Evolutionary conservation across 2,329 filamentous ascomycete genomes (phyloP), one percentile per base, ranked within the genome.

Genomic region (Ophiocordyceps australis): DNA sequence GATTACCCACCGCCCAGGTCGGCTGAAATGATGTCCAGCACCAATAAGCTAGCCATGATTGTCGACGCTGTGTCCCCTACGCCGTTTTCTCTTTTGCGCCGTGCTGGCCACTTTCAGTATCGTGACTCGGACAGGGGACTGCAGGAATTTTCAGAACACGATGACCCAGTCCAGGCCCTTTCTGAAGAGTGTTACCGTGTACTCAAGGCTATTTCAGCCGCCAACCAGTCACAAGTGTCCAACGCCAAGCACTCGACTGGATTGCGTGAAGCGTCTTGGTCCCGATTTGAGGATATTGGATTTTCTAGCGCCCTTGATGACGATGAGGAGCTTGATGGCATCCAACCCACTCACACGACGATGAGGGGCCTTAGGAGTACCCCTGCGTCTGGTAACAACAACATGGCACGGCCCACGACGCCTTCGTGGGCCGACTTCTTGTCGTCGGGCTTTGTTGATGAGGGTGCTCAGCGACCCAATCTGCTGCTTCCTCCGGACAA

Each of bases 341-440:
- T 43, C 14, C 49, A 49, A 14, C 46, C 55, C 17, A 37, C 47
- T 12, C 50, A 50, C 29, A 54, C 58, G 29, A 41, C 43, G 10
- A 33, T 36, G 5, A 40, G 44, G 17, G 69, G 67, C 13, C 47
- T 91, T 20, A 63, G 71, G 30, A 66, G 65, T 10, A 68, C 69
- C 5, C 71, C 82, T 11, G 64, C 67, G 5, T 80, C 80, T 8
- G 67, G 67, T n/a, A 63, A 63, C 22, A 69, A 75, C 30, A 69
- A 75, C 30, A 51, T 77, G 23, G 82, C 68, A 19, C 68, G 89
- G 30, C 89, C 89, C 2, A 95, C 83, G 0, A 98, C 89, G 1
- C 89, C 89, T 1, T 95, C 89, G 0, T 98, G 89, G 89, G 89
- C 89, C 4, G 89, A 98, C 46, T 98, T 98, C 47, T 62, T 98